These are phyloP conservation scores for Alnus rubra DNA, from an alignment of 306 rosid species.

Conservation along the genomic window DNA sequence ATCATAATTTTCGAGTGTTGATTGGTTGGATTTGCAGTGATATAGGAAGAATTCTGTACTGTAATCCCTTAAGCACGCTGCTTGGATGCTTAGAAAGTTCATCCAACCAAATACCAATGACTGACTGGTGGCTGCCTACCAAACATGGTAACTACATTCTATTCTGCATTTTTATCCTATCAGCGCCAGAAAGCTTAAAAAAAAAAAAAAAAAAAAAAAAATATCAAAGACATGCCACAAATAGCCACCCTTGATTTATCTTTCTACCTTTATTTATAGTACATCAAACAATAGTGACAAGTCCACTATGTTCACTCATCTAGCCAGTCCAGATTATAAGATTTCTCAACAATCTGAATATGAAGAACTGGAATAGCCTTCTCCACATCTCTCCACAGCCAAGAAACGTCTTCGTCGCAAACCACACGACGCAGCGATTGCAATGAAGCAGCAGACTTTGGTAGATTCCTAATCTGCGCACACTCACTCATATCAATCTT, in stretches of 20 bases:
- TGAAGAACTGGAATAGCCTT: constrained; percentile 51
- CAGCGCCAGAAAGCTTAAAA: background rate
- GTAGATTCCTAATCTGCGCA: constrained; percentile 49
- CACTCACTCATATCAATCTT: constrained; percentile 97
- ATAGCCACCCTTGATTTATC: background rate
- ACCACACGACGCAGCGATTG: constrained; percentile 56
- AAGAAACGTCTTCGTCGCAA: constrained; percentile 79
- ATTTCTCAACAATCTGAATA: constrained; percentile 65
- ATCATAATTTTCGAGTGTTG: too few species aligned
- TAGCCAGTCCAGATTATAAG: constrained; percentile 72
- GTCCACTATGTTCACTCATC: constrained; percentile 37
- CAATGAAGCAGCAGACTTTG: constrained; percentile 50
- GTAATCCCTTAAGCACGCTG: background rate
- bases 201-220: too few species aligned
- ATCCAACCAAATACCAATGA: background rate
- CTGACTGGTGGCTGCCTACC: background rate
- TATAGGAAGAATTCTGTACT: background rate
- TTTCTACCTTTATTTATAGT: background rate
- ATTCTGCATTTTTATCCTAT: background rate
- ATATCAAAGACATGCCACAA: background rate
- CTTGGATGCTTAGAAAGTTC: background rate
- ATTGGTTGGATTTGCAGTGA: background rate
- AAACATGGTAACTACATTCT: background rate
- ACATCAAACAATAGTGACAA: background rate
- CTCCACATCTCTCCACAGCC: constrained; percentile 63